phyloP scores from a whole-genome alignment of 345 rosid genomes.

The Sisymbrium irio region DNA sequence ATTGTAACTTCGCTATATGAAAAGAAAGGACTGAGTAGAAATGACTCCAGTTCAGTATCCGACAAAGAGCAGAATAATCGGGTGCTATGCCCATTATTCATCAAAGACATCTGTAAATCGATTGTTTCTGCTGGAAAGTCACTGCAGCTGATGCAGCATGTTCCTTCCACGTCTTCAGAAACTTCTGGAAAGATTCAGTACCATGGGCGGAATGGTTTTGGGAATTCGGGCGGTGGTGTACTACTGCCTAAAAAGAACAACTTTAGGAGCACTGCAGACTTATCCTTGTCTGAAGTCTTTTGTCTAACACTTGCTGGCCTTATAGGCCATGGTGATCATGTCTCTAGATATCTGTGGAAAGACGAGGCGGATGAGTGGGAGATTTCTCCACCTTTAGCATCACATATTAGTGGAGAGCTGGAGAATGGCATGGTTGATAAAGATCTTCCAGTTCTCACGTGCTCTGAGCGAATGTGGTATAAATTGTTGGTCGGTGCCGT shows the following conservation, averaged over 20 bases:
- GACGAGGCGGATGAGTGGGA: conserved; percentile 40
- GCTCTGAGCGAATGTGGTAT: conserved; percentile 57
- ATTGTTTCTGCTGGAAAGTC: conserved; percentile 98
- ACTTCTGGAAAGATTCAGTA: conserved; percentile 36
- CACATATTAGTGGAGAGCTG: conserved; percentile 27
- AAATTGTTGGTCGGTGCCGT: conserved; percentile 51
- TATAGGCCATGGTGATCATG: conserved; percentile 72
- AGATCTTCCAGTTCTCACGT: conserved; percentile 35
- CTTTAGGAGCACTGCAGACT: conserved; percentile 44
- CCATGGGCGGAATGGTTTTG: conserved; percentile 34
- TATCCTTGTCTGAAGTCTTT: conserved; percentile 78
- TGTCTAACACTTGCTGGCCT: conserved; percentile 76
- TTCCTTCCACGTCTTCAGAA: conserved; percentile 44
- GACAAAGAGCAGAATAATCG: conserved; percentile 48
- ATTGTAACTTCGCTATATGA: conserved; percentile 40
- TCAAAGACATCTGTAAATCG: conserved; percentile 70
- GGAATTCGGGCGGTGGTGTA: conserved; percentile 27
- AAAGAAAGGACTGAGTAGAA: conserved; percentile 47
- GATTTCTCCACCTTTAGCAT: conserved; percentile 37
- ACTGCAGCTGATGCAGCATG: conserved; percentile 75
- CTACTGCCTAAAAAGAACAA: conserved; percentile 1
- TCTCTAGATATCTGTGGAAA: conserved; percentile 53
- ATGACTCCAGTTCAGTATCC: conserved; percentile 41
- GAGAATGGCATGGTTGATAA: conserved; percentile 33
- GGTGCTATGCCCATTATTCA: conserved; percentile 67